Conservation (phyloP, 805 yeast species). For the Metschnikowia lunata region DNA sequence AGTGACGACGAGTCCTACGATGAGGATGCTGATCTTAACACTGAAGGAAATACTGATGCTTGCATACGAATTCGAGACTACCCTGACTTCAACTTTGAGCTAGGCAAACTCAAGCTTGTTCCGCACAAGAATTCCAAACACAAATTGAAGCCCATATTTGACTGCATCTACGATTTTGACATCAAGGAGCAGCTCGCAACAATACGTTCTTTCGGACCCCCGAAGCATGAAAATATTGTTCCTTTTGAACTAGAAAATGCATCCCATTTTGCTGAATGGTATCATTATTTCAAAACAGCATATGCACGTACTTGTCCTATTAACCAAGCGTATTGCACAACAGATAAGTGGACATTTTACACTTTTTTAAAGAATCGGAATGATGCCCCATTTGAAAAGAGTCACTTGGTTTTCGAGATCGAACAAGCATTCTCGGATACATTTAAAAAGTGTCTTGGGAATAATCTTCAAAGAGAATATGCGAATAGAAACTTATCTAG, state of each 20-base stretch:
- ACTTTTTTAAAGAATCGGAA: neutral
- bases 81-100: neutral
- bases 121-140: neutral
- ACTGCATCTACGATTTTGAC: neutral
- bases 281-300: conserved; percentile 1
- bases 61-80: neutral
- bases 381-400: neutral
- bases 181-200: neutral
- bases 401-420: neutral
- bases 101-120: conserved; percentile 4
- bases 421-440: conserved; percentile 4
- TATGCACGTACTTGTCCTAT: conserved; percentile 3
- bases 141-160: neutral
- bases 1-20: neutral
- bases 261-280: conserved; percentile 4
- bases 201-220: neutral
- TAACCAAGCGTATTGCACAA: conserved; percentile 4
- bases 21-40: neutral
- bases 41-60: no score
- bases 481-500: conserved; percentile 4
- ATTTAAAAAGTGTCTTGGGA: conserved; percentile 4
- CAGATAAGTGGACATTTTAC: neutral
- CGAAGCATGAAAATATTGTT: conserved; percentile 2
- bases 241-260: conserved; percentile 2
- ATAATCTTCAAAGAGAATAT: neutral